phyloP scores from a whole-genome alignment of 1,284 basidiomycete species.

The Apiotrichum siamense region DNA sequence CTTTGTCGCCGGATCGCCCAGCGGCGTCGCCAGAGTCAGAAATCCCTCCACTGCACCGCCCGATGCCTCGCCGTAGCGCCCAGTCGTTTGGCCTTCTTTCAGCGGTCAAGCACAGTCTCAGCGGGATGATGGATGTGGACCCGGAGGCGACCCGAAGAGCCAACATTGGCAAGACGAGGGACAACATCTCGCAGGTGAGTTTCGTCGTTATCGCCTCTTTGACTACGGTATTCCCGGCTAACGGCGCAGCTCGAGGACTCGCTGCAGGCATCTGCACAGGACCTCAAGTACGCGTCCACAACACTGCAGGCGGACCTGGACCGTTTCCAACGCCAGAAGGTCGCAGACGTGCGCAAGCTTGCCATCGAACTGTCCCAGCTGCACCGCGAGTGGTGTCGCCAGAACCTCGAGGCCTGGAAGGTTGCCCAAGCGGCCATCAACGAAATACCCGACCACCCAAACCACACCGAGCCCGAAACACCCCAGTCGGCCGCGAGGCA shows the following conservation, averaged over 20 bases:
- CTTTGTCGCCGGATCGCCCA: background rate
- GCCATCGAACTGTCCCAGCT: constrained; percentile 79
- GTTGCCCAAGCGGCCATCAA: constrained; percentile 86
- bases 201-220: background rate
- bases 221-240: background rate
- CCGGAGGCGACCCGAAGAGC: constrained; percentile 91
- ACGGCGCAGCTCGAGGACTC: constrained; percentile 77
- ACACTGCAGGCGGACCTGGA: constrained; percentile 98
- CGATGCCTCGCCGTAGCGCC: constrained; percentile 12
- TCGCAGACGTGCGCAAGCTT: constrained; percentile 90
- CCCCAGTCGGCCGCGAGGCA: background rate
- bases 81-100: constrained; percentile 77
- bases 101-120: constrained; percentile 88
- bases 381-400: constrained; percentile 92
- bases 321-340: constrained; percentile 96
- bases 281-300: constrained; percentile 89
- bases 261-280: constrained; percentile 77
- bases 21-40: constrained; percentile 4
- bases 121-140: constrained; percentile 98
- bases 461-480: constrained; percentile 47
- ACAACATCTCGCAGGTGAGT: constrained; percentile 82
- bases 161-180: constrained; percentile 86
- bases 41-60: background rate
- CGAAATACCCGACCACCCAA: constrained; percentile 82
- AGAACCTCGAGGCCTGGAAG: constrained; percentile 96